Evolutionary conservation across 164 flowering plant species (phyloP).

Genomic region (Berberis thunbergii): DNA sequence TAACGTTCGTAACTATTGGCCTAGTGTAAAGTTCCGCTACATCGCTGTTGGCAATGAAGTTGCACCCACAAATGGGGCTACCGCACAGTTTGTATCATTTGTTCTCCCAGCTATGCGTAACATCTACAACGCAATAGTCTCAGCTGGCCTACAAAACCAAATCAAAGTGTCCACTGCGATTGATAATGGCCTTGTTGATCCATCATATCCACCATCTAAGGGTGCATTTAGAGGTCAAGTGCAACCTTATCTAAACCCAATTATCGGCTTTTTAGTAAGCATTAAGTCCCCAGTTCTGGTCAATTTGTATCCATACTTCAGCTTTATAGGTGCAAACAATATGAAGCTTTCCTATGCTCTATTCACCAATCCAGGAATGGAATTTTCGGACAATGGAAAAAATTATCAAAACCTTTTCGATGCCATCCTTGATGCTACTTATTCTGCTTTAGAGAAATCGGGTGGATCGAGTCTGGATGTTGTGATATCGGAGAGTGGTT

Average conservation of each 20-base stretch:
- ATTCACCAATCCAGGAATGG: slow-evolving; percentile 17
- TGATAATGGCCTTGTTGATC: slow-evolving; percentile 3
- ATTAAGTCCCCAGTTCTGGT: slow-evolving; percentile 23
- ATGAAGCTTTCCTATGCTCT: slow-evolving; percentile 23
- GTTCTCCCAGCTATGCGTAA: slow-evolving; percentile 35
- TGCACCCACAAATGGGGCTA: slow-evolving; percentile 12
- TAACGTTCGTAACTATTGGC: slow-evolving; percentile 20
- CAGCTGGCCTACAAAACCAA: slow-evolving; percentile 17
- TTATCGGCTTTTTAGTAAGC: slow-evolving; percentile 16
- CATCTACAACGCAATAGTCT: slow-evolving; percentile 16
- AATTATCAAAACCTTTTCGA: slow-evolving; percentile 28
- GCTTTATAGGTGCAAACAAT: slow-evolving; percentile 3
- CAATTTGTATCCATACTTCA: slow-evolving; percentile 34
- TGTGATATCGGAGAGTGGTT: slow-evolving; percentile 18
- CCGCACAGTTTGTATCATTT: slow-evolving; percentile 12
- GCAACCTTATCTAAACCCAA: slow-evolving; percentile 9
- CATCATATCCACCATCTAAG: slow-evolving; percentile 25
- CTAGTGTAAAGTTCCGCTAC: slow-evolving; percentile 25
- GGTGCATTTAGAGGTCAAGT: slow-evolving; percentile 16
- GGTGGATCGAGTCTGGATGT: slow-evolving; percentile 10
- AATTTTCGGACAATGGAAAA: slow-evolving; percentile 8
- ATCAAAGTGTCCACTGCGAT: slow-evolving; percentile 30
- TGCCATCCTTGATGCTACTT: slow-evolving; percentile 21
- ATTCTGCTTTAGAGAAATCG: slow-evolving; percentile 21
- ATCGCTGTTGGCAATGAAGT: slow-evolving; percentile 47